Conservation (phyloP, 2,329 filamentous ascomycete species). For the Ceratocystis harringtonii region DNA sequence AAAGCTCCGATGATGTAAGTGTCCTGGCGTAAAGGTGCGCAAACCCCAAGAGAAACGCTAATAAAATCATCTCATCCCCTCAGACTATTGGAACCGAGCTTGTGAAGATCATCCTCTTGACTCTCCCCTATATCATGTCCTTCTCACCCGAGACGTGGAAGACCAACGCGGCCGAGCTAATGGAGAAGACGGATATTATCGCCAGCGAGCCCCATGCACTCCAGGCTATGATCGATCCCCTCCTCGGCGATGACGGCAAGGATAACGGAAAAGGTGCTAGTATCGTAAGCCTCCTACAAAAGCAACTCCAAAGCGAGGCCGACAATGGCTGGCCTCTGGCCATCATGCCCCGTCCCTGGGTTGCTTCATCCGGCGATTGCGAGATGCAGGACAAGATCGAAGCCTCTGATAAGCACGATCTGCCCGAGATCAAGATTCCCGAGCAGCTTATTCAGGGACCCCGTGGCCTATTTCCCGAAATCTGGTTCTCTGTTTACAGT, state of each 20-base stretch:
- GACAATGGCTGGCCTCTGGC: constrained; percentile 58
- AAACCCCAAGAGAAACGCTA: no score
- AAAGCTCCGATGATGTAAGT: constrained; percentile 80
- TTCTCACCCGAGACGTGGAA: constrained; percentile 55
- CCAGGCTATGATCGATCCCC: constrained; percentile 72
- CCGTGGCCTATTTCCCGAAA: constrained; percentile 71
- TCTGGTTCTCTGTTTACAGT: constrained; percentile 84
- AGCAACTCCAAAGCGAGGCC: constrained; percentile 67
- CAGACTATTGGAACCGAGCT: constrained; percentile 65
- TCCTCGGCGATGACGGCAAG: constrained; percentile 45
- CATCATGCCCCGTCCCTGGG: constrained; percentile 53
- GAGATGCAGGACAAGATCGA: constrained; percentile 45
- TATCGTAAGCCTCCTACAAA: constrained; percentile 67
- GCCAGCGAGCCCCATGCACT: constrained; percentile 75
- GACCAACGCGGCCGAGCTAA: constrained; percentile 58
- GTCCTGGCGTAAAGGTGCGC: background rate
- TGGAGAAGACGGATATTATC: constrained; percentile 92
- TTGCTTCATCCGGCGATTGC: constrained; percentile 44
- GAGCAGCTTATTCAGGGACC: constrained; percentile 59
- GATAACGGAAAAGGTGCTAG: constrained; percentile 50
- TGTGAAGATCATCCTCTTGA: constrained; percentile 90
- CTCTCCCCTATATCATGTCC: constrained; percentile 78
- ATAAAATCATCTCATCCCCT: constrained; percentile 13
- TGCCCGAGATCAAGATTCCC: constrained; percentile 64
- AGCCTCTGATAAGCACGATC: constrained; percentile 53